phyloP scores from a whole-genome alignment of 352 stramenopile genomes.

The Phytophthora brassicae region DNA sequence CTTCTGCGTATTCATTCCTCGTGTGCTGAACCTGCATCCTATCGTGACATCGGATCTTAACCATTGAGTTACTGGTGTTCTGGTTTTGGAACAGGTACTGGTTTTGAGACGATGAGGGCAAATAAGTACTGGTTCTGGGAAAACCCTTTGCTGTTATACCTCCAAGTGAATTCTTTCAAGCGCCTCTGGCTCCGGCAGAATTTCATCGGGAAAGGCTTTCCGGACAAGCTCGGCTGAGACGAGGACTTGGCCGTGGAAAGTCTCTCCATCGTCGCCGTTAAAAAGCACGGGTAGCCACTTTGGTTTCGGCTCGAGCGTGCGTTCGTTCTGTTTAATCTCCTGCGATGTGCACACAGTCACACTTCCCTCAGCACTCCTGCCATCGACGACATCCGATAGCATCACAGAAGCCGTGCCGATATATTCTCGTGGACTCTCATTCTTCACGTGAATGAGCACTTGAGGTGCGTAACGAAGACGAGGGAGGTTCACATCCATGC shows the following conservation, averaged over 20 bases:
- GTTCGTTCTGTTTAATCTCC: conserved; percentile 58
- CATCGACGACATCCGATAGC: conserved; percentile 15
- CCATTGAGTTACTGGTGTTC: no score
- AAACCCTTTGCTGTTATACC: conserved; percentile 13
- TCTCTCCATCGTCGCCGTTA: conserved; percentile 44
- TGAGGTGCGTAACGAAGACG: conserved; percentile 51
- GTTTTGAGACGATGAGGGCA: no score
- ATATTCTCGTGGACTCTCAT: conserved; percentile 45
- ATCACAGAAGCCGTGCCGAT: conserved; percentile 40
- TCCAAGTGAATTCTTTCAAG: conserved; percentile 22
- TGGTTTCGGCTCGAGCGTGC: conserved; percentile 35
- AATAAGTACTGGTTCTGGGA: no score
- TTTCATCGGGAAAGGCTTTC: conserved; percentile 61
- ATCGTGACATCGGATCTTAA: no score
- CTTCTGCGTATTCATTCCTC: no score
- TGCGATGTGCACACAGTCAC: conserved; percentile 47
- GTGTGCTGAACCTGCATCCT: no score
- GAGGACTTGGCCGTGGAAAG: conserved; percentile 57
- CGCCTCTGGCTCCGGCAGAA: conserved; percentile 45
- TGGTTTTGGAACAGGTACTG: no score
- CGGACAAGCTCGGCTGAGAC: conserved; percentile 58
- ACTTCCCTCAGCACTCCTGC: conserved; percentile 13
- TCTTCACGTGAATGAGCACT: conserved; percentile 63
- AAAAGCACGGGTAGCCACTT: conserved; percentile 59
- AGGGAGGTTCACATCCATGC: conserved; percentile 75